Evolutionary conservation across 1,284 basidiomycete species (phyloP), one percentile per base, ranked within the genome.

Genomic region (Moniliophthora roreri): DNA sequence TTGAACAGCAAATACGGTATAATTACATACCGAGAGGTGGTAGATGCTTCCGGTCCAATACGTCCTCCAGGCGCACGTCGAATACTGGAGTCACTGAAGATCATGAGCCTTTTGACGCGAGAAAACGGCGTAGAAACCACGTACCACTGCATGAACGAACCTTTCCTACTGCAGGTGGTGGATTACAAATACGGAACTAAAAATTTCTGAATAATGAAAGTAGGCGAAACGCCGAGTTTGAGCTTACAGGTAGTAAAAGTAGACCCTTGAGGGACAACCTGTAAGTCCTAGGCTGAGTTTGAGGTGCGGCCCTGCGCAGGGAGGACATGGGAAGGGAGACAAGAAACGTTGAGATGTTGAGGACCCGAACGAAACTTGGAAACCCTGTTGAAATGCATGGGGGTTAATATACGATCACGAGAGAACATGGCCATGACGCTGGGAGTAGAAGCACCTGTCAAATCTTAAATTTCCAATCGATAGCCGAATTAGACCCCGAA

Each of bases 31-130:
- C 85, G 8, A 89, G 77, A 3, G 87, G 87, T 0, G 87, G 87
- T 0, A 89, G 73, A 64, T 89, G 87, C 55, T 82, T 84, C 56
- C 85, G 77, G 48, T 84, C 76, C 51, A 89, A 74, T 4, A 89
- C 79, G 63, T 89, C 87, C 42, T 88, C 82, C 40, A 89, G 76
- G 24, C 75, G 74, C 58, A 89, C 77, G 53, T 81, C 71, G 62
- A 84, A 74, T 28, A 84, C 65, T 8, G 83, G 84, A 0, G 80
- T 83, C 26, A 84, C 79, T 79, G 58, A 16, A 44, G 15, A 50
- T 44, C 47, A 50, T 56, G 48, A 47, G 32, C 34, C 48, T 28
- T 16, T 16, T 40, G 44, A 26, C 36, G 16, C 18, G 34, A 26
- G 18, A 24, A 36, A 32, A 34, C 16, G 42, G 36, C 36, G 32